phyloP scores from a whole-genome alignment of 1,139 yeast species.

The Pichia sp. region DNA sequence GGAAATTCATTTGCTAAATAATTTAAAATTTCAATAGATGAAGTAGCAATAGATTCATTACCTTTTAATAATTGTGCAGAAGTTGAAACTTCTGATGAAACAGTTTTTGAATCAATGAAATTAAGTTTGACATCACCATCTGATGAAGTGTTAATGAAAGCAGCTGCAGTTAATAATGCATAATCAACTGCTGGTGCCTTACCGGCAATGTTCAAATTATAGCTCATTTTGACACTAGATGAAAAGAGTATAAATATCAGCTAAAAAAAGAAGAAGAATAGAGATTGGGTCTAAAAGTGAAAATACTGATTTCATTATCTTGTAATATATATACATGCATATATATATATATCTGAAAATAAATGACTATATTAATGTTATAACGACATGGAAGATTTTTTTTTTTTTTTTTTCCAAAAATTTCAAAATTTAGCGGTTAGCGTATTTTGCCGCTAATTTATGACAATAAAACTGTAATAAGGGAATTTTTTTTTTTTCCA shows the following conservation, averaged over 20 bases:
- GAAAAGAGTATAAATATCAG: neutral
- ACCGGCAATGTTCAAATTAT: slow-evolving; percentile 63
- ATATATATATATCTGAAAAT: too few species aligned
- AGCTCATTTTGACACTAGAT: slow-evolving; percentile 18
- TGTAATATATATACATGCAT: too few species aligned
- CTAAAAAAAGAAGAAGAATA: neutral
- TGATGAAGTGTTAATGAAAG: slow-evolving; percentile 53
- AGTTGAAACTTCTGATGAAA: slow-evolving; percentile 33
- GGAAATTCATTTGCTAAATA: slow-evolving; percentile 45
- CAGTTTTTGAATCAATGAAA: slow-evolving; percentile 55
- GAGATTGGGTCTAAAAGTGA: neutral
- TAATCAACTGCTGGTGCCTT: slow-evolving; percentile 82
- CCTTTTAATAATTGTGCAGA: slow-evolving; percentile 40
- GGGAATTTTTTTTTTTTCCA: too few species aligned
- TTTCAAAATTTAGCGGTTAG: too few species aligned
- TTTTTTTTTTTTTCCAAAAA: too few species aligned
- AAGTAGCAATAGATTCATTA: slow-evolving; percentile 31
- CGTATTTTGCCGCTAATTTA: too few species aligned
- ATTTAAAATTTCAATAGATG: slow-evolving; percentile 22
- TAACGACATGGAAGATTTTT: too few species aligned
- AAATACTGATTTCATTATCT: too few species aligned
- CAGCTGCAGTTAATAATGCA: slow-evolving; percentile 73
- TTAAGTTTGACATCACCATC: slow-evolving; percentile 52
- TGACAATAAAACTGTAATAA: too few species aligned
- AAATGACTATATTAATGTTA: too few species aligned